A percentile compares a stretch with the other conserved stretches of the same genome.
phyloP scores from a whole-genome alignment of 305 asterid species.

The Salvia sclarea region DNA sequence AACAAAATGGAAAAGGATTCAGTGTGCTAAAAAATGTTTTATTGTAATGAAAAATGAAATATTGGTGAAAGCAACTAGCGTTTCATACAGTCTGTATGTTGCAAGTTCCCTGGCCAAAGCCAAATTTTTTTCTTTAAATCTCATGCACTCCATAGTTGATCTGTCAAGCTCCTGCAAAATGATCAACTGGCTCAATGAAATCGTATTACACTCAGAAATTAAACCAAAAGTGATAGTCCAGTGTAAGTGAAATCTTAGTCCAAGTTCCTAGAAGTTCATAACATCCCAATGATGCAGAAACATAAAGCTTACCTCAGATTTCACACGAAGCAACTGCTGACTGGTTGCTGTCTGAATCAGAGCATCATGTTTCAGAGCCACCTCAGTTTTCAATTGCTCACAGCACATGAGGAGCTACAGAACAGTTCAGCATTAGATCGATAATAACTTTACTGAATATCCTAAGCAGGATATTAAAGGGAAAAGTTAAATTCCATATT shows the following conservation, averaged over 20 bases:
- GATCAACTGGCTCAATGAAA: constrained; percentile 25
- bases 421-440: constrained; percentile 18
- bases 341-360: constrained; percentile 44
- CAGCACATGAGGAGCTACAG: constrained; percentile 52
- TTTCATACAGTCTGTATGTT: constrained; percentile 74
- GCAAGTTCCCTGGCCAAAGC: constrained; percentile 95
- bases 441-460: not conserved
- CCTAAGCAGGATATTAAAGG: not conserved
- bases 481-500: constrained; percentile 18
- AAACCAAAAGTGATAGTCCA: not conserved
- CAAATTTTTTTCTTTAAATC: constrained; percentile 67
- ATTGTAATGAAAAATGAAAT: constrained; percentile 19
- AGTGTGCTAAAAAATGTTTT: constrained; percentile 10
- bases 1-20: constrained; percentile 25
- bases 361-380: constrained; percentile 59
- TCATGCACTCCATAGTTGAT: constrained; percentile 58
- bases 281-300: constrained; percentile 26
- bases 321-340: constrained; percentile 59
- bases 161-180: constrained; percentile 64
- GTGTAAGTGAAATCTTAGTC: not conserved
- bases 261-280: constrained; percentile 14
- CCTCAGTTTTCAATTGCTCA: constrained; percentile 64
- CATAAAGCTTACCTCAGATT: constrained; percentile 58
- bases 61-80: constrained; percentile 11
- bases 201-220: not conserved